These are phyloP conservation scores for Spathaspora boniae DNA, from an alignment of 805 yeast genomes.

Conservation along the genomic window DNA sequence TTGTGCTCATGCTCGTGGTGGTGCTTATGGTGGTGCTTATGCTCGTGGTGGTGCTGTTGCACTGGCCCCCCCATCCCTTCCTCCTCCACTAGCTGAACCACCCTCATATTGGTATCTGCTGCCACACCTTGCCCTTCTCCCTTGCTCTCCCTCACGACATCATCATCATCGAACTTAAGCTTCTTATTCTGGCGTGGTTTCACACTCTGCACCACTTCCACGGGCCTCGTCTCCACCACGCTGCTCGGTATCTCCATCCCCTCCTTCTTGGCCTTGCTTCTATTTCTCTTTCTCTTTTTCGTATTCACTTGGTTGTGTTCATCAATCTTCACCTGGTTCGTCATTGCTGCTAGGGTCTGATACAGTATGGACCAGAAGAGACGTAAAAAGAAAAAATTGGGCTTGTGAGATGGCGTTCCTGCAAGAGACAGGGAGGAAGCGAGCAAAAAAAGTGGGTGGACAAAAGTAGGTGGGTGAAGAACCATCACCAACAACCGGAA, in stretches of 20 bases:
- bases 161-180: slow-evolving; percentile 19
- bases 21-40: slow-evolving; percentile 2
- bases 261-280: slow-evolving; percentile 20
- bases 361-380: not conserved
- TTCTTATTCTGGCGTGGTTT: slow-evolving; percentile 20
- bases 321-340: slow-evolving; percentile 5
- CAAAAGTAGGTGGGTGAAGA: no score
- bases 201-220: not conserved
- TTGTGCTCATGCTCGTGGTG: slow-evolving; percentile 1
- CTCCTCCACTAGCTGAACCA: not conserved
- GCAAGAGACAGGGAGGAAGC: slow-evolving; percentile 7
- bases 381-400: not conserved
- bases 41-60: not conserved
- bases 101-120: not conserved
- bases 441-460: no score
- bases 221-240: not conserved
- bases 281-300: slow-evolving; percentile 19
- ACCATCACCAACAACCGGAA: slow-evolving; percentile 1
- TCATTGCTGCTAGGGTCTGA: not conserved
- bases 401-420: not conserved
- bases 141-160: not conserved
- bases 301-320: slow-evolving; percentile 5
- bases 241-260: not conserved
- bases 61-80: not conserved
- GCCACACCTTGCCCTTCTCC: slow-evolving; percentile 2